Evolutionary conservation across 2,329 filamentous ascomycete species (phyloP), one percentile per base, ranked within the genome.

Genomic region (Dothideomycetidae sp.): DNA sequence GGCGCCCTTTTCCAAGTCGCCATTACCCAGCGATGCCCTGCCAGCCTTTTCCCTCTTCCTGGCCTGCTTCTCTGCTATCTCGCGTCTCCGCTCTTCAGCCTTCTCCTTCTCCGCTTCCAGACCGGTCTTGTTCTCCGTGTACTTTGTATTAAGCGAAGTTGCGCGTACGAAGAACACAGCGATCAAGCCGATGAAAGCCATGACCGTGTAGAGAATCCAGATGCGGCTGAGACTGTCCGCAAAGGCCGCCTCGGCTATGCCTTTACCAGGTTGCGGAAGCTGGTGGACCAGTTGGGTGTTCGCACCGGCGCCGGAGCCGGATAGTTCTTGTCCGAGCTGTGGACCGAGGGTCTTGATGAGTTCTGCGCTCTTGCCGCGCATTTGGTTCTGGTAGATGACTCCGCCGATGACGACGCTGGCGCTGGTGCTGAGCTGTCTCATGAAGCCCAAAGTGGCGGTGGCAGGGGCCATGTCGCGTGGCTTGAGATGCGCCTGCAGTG

Each of bases 301-400:
- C 13, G 78, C 68, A 10, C 73, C 67, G 23, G 78, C 73, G 40
- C 68, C 64, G 45, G 62, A 59, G n/a, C 75, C 75, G 3, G 70
- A 66, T 4, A 82, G 64, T 15, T 61, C 49, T 3, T 53, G 47
- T 1, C 73, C 73, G 1, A 67, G 57, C 3, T 68, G 50, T 0
- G 61, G 57, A 0, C 69, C 69, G 0, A 81, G 63, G 3, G 67
- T 55, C 18, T 57, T 48, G 14, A 59, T 55, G 18, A 81, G 64
- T 5, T 51, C 50, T 3, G 58, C 50, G 17, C 66, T 62, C 46
- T 73, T 69, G 32, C 61, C 63, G 45, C 72, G 59, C 74, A 84
- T 81, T 41, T 68, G 60, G 50, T 84, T 83, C 57, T 82, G 74
- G 58, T 85, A 83, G 21, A 85, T 67, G 29, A 81, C 76, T 9